Conservation (phyloP, 1,284 basidiomycete genomes). For the Ustilago shanxiensis region DNA sequence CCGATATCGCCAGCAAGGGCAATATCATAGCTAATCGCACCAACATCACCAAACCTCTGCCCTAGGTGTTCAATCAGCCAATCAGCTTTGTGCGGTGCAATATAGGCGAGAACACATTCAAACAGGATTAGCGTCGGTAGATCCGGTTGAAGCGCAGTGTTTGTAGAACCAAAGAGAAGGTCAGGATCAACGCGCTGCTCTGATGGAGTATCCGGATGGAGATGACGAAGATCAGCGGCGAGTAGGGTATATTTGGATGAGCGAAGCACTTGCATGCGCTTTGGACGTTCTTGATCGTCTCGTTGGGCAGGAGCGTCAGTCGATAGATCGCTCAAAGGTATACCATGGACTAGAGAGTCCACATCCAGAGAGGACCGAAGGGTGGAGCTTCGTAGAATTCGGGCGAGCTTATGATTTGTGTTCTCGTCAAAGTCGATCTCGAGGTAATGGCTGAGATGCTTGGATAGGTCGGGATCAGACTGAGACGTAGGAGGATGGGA, state of each 20-base stretch:
- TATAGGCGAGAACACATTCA: conserved; percentile 68
- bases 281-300: neutral
- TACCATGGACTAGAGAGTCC: conserved; percentile 14
- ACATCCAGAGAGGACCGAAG: conserved; percentile 69
- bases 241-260: conserved; percentile 38
- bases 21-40: conserved; percentile 66
- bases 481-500: too few species aligned
- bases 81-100: conserved; percentile 46
- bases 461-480: conserved; percentile 69
- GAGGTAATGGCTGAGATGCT: conserved; percentile 75
- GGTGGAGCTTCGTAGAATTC: conserved; percentile 79
- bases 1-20: conserved; percentile 55
- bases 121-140: conserved; percentile 64
- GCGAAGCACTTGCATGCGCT: conserved; percentile 14
- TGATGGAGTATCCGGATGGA: conserved; percentile 22
- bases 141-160: conserved; percentile 20
- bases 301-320: neutral
- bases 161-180: conserved; percentile 19
- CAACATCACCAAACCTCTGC: conserved; percentile 15
- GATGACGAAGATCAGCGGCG: conserved; percentile 32
- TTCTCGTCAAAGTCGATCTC: conserved; percentile 92
- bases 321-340: conserved; percentile 1
- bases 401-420: conserved; percentile 84
- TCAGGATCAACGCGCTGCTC: conserved; percentile 16
- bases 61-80: conserved; percentile 44